Evolutionary conservation across 345 rosid genomes (phyloP), one percentile per base, ranked within the genome.

Genomic region (Psidium guajava): DNA sequence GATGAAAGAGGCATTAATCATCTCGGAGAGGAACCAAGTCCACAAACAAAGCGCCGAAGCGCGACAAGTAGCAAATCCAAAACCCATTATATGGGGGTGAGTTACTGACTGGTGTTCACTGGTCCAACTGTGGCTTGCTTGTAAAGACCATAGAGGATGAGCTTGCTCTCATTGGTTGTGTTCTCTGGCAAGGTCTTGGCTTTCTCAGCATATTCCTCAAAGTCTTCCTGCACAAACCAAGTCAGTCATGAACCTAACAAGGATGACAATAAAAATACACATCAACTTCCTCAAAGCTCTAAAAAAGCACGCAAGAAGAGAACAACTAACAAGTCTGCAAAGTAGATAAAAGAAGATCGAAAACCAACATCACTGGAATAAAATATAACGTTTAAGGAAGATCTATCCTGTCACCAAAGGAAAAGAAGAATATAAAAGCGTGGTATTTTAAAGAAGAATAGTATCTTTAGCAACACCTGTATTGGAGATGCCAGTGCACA

Each of bases 111-210:
- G 85, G 98, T 96, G 90, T 85, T 88, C 82, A 97, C 98, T 59
- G 95, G 91, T 58, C 99, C 98, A 28, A 91, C 85, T 1, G 93
- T 94, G 90, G 96, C 93, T 89, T 96, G 98, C 93, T 96, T 96
- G 91, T 11, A 96, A 56, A 94, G 96, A 5, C 96, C 96, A 59
- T 96, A 96, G 25, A 96, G 94, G 86, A 96, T 94, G 55, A 96
- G 98, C 90, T 90, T 91, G 90, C 85, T 89, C 83, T 93, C 98
- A 44, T 96, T 91, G 14, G 98, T 86, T 55, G 98, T 93, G 3
- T 32, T 88, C 86, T 86, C 87, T 0, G 93, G 94, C 87, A 96
- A 91, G 82, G 89, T 90, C 93, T 90, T 93, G 0, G 92, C 97
- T 86, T 94, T 93, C 80, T 69, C 80, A 36, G 80, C 80, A 69